Evolutionary conservation across 2,329 filamentous ascomycete species (phyloP).

Genomic region (Tolypocladium endophyticum): DNA sequence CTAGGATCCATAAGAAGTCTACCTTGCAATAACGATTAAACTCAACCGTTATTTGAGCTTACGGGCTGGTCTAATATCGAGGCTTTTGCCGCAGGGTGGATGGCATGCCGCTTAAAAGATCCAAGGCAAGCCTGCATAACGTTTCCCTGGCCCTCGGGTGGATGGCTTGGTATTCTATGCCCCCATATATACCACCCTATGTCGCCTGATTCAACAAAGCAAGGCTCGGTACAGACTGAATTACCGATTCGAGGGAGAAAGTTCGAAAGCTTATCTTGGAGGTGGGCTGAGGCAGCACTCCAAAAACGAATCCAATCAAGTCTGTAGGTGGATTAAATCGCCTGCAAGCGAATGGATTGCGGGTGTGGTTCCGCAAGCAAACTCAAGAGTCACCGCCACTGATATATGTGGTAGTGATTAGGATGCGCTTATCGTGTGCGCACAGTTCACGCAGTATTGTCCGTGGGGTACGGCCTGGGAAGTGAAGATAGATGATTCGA

Average conservation of each 20-base stretch:
- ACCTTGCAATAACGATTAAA: no score
- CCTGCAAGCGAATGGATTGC: not conserved
- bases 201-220: not conserved
- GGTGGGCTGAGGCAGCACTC: no score
- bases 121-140: no score
- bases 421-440: not conserved
- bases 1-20: not conserved
- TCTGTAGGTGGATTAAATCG: no score
- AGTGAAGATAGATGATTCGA: no score
- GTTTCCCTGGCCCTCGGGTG: no score
- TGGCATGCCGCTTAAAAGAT: no score
- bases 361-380: not conserved
- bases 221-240: not conserved
- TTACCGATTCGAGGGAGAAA: not conserved
- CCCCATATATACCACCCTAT: not conserved
- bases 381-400: not conserved
- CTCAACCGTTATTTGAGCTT: not conserved
- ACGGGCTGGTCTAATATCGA: not conserved
- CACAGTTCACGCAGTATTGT: not conserved
- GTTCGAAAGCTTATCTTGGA: not conserved
- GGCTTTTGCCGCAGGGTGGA: not conserved
- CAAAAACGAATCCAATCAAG: no score
- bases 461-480: not conserved
- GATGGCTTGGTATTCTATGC: not conserved
- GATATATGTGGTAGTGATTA: not conserved